phyloP scores from a whole-genome alignment of 2,329 filamentous ascomycete species.

The Xylariaceae sp. region DNA sequence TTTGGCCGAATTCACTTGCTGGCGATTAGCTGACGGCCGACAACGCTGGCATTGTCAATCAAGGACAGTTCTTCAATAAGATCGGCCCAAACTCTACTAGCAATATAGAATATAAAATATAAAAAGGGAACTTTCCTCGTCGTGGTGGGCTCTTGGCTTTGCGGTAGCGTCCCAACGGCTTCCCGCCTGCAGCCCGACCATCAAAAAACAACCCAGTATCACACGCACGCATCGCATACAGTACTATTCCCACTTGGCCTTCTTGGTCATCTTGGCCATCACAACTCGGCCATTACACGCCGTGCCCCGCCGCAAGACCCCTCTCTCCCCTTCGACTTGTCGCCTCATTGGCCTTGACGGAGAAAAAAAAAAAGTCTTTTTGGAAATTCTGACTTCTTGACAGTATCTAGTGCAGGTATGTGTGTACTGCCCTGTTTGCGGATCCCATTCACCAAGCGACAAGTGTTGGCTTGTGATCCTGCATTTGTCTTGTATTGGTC shows the following conservation, averaged over 20 bases:
- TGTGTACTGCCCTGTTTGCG: no score
- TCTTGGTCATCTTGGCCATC: no score
- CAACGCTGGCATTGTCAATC: conserved; percentile 25
- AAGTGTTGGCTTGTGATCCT: conserved; percentile 26
- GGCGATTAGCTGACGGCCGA: conserved; percentile 23
- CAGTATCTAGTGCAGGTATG: conserved; percentile 69
- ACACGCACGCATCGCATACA: background rate
- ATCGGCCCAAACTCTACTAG: background rate
- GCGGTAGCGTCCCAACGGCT: conserved; percentile 37
- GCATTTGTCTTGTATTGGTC: no score
- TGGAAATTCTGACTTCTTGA: conserved; percentile 71
- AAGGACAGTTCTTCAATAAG: conserved; percentile 20
- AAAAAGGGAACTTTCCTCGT: conserved; percentile 29
- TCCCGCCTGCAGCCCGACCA: conserved; percentile 42
- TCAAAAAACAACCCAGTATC: conserved; percentile 15
- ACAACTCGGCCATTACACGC: conserved; percentile 17
- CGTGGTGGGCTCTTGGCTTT: conserved; percentile 39
- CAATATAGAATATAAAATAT: background rate
- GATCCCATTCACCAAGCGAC: conserved; percentile 12
- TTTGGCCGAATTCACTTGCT: conserved; percentile 1
- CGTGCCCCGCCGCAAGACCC: conserved; percentile 44
- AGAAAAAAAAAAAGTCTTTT: no score
- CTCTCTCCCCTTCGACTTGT: conserved; percentile 46
- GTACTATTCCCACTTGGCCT: conserved; percentile 3
- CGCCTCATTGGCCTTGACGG: conserved; percentile 23